Evolutionary conservation across 2,329 filamentous ascomycete genomes (phyloP), one percentile per base, ranked within the genome.

Genomic region (Byssochlamys sp.): DNA sequence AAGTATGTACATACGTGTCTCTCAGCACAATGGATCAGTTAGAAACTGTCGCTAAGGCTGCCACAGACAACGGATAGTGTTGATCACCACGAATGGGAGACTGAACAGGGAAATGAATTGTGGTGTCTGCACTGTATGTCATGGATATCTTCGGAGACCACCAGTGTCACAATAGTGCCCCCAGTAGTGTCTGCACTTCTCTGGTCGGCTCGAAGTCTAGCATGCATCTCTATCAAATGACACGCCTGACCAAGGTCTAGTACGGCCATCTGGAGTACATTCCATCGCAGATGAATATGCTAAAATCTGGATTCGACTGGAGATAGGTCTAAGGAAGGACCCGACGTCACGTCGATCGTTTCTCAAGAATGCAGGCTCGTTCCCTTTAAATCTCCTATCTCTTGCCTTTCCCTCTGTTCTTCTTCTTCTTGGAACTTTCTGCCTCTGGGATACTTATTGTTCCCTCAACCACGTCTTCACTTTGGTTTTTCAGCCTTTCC

Each of bases 381-480:
- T 24, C 24, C 31, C 27, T 4, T n/a, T 11, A 24, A 19, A 50
- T 53, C 26, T 35, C 57, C 49, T 51, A 54, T 62, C 56, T 27
- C 33, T 53, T 71, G 53, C 69, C 66, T 54, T 71, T 74, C 48
- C 70, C 68, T 62, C 75, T 71, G 66, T 70, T 76, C 64, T 75
- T 83, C 55, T 77, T 78, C 66, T 79, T 81, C 29, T 73, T 71
- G 52, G 70, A 31, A 49, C 59, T 71, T 58, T 67, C 66, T 31
- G 65, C 68, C 64, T 84, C 84, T 1, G 85, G 82, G 49, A 90
- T 78, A 61, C 81, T 84, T n/a, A 86, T 79, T 55, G 82, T 89
- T 0, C 88, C 89, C 55, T 87, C 87, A 62, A 86, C 84, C 39
- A 94, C 72, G 71, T 92, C 89, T n/a, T 87, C 88, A 31, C 84